phyloP scores from a whole-genome alignment of 768 basidiomycete species.

The Boletus reticulatus region DNA sequence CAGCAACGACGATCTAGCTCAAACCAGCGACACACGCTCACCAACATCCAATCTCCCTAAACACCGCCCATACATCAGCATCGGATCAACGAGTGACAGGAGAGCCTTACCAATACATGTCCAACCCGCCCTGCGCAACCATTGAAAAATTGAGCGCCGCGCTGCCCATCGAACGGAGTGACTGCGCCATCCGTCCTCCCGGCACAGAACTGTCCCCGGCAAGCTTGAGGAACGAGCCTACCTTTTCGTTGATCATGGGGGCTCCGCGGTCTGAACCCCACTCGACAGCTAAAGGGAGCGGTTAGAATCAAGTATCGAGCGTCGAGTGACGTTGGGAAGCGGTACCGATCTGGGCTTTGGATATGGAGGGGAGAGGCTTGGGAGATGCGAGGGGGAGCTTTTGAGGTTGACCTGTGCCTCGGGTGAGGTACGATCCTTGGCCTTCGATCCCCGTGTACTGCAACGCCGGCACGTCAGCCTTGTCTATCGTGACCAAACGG shows the following conservation, averaged over 20 bases:
- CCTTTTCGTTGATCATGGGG: constrained; percentile 54
- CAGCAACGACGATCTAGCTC: neutral
- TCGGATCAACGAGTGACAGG: neutral
- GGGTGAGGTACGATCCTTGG: constrained; percentile 75
- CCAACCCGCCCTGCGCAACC: constrained; percentile 87
- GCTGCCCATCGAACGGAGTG: constrained; percentile 78
- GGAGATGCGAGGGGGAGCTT: constrained; percentile 66
- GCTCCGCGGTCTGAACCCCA: constrained; percentile 81
- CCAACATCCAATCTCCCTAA: constrained; percentile 81
- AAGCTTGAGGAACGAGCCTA: constrained; percentile 66
- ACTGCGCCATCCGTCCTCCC: constrained; percentile 83
- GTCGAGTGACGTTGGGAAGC: neutral
- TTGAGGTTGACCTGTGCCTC: constrained; percentile 41
- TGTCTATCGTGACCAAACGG: neutral
- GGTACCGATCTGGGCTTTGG: constrained; percentile 67
- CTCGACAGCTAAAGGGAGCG: constrained; percentile 57
- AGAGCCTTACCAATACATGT: constrained; percentile 74
- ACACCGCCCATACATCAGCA: neutral
- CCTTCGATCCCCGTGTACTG: constrained; percentile 80
- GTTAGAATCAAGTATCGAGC: constrained; percentile 4
- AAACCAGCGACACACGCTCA: constrained; percentile 26
- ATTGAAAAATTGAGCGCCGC: constrained; percentile 80
- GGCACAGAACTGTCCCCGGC: constrained; percentile 66
- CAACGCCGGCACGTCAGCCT: neutral
- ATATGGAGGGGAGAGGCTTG: constrained; percentile 64